A percentile compares a stretch with the other conserved stretches of the same genome.
phyloP scores from a whole-genome alignment of 73 alveolate genomes.

The Paramecium caudatum region DNA sequence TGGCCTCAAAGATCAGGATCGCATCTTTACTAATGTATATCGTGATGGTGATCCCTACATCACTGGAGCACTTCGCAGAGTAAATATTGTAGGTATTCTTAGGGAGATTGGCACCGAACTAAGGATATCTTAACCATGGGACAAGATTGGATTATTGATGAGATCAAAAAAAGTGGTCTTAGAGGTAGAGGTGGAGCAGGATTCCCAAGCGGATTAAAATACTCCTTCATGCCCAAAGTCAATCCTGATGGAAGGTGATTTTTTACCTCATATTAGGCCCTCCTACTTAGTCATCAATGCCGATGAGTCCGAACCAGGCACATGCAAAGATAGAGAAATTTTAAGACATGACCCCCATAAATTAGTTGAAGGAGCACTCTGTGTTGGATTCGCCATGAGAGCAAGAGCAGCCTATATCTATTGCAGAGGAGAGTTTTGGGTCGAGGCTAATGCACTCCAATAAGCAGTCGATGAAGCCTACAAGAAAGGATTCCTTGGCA shows the following conservation, averaged over 20 bases:
- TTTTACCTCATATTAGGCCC: no score
- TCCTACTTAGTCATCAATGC: conserved; percentile 84
- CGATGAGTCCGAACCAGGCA: conserved; percentile 90
- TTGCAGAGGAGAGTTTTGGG: conserved; percentile 87
- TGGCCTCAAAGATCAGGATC: conserved; percentile 74
- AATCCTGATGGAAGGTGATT: conserved; percentile 93
- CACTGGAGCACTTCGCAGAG: conserved; percentile 75
- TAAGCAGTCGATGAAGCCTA: conserved; percentile 87
- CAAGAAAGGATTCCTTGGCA: conserved; percentile 81
- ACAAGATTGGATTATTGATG: conserved; percentile 93
- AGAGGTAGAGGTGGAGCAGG: conserved; percentile 97
- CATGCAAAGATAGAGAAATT: conserved; percentile 88
- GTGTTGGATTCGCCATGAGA: conserved; percentile 84
- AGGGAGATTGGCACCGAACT: conserved; percentile 95
- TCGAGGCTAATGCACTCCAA: conserved; percentile 81
- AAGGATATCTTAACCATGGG: conserved; percentile 91
- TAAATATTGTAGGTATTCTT: conserved; percentile 53
- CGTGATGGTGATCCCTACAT: conserved; percentile 75
- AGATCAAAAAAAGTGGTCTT: conserved; percentile 90
- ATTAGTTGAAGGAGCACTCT: conserved; percentile 84
- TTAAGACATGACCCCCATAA: conserved; percentile 84
- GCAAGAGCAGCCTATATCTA: conserved; percentile 88
- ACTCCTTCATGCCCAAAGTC: conserved; percentile 93
- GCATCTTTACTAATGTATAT: conserved; percentile 76
- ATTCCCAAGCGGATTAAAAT: conserved; percentile 91